These are phyloP conservation scores for Hansfordia pulvinata DNA, from an alignment of 2,329 filamentous ascomycete species.

Conservation along the genomic window DNA sequence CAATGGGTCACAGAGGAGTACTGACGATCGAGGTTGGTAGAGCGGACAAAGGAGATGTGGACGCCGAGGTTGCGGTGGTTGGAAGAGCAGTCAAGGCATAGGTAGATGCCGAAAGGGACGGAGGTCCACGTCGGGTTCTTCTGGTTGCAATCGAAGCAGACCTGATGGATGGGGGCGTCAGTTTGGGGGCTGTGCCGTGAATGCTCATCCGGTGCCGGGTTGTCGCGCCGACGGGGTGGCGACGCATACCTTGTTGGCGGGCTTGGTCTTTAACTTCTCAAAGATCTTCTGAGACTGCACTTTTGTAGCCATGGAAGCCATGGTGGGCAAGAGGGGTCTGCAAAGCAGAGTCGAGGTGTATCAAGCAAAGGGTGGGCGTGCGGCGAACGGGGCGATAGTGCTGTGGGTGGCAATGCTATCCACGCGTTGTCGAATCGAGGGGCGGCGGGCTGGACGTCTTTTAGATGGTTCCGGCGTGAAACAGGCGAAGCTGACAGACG, in stretches of 20 bases:
- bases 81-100: slow-evolving; percentile 94
- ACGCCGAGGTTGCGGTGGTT: slow-evolving; percentile 96
- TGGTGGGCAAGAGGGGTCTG: too few relatives aligned
- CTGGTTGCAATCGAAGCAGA: slow-evolving; percentile 96
- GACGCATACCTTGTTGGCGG: slow-evolving; percentile 73
- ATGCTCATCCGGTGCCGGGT: slow-evolving; percentile 3
- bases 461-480: too few relatives aligned
- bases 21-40: slow-evolving; percentile 89
- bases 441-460: too few relatives aligned
- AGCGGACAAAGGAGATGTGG: slow-evolving; percentile 97
- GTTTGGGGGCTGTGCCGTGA: not conserved
- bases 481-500: too few relatives aligned
- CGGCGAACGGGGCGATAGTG: too few relatives aligned
- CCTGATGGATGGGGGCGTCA: slow-evolving; percentile 31
- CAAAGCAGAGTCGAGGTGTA: too few relatives aligned
- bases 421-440: too few relatives aligned
- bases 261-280: slow-evolving; percentile 89
- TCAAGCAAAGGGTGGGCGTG: too few relatives aligned
- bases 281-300: slow-evolving; percentile 95
- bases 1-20: slow-evolving; percentile 6
- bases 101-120: slow-evolving; percentile 91
- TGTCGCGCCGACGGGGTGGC: slow-evolving; percentile 5
- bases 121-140: slow-evolving; percentile 99
- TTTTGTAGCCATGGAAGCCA: slow-evolving; percentile 69
- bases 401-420: slow-evolving; percentile 1